Conservation (phyloP, 2,329 filamentous ascomycete species). For the Clarireedia sp. region DNA sequence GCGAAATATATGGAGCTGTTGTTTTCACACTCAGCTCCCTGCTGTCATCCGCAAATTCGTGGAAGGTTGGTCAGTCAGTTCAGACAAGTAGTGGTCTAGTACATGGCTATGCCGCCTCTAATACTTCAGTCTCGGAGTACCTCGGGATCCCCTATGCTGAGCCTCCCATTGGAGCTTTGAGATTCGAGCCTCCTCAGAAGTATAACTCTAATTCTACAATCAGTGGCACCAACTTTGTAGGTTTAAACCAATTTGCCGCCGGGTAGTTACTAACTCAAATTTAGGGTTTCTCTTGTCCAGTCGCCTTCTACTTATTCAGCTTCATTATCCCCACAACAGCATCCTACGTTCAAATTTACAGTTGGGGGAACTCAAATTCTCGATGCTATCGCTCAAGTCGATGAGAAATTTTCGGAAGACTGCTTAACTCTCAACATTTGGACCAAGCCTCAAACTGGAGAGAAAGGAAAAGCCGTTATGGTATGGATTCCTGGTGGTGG, state of each 20-base stretch:
- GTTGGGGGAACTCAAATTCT: not conserved
- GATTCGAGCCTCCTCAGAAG: conserved; percentile 27
- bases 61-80: conserved; percentile 25
- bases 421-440: conserved; percentile 35
- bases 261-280: conserved; percentile 15
- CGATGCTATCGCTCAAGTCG: not conserved
- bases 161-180: conserved; percentile 32
- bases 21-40: too few relatives aligned
- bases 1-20: too few relatives aligned
- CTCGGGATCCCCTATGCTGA: conserved; percentile 35
- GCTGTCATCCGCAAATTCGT: not conserved
- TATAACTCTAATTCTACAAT: conserved; percentile 14
- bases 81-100: conserved; percentile 25
- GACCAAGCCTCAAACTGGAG: conserved; percentile 27
- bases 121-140: conserved; percentile 28
- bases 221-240: conserved; percentile 23
- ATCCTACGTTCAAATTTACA: not conserved
- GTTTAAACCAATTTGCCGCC: conserved; percentile 8
- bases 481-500: conserved; percentile 37
- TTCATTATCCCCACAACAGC: not conserved
- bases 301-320: too few relatives aligned
- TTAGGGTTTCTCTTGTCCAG: conserved; percentile 11
- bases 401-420: conserved; percentile 27
- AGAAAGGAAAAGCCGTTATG: conserved; percentile 32
- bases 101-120: conserved; percentile 20